Percentiles rank a stretch among this genome's conserved stretches.
phyloP scores from a whole-genome alignment of 148 eudicot species.

The Rhododendron vialii region DNA sequence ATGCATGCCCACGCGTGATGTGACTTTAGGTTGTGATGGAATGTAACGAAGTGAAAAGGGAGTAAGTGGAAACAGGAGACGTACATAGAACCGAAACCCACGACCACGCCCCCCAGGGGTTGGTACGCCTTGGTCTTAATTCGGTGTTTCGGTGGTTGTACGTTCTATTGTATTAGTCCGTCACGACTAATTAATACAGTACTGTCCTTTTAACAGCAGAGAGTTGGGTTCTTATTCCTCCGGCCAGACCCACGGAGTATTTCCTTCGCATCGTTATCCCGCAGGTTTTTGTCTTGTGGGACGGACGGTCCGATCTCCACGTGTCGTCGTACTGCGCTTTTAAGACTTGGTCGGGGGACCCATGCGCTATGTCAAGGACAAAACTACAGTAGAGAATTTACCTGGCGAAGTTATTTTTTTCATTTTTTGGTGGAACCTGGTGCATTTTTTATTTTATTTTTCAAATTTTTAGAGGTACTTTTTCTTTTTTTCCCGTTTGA shows the following conservation, averaged over 20 bases:
- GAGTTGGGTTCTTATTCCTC: neutral
- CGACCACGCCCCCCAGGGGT: neutral
- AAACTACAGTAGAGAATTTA: neutral
- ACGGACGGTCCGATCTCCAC: neutral
- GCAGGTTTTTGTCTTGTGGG: neutral
- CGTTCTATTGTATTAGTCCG: neutral
- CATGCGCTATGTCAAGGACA: neutral
- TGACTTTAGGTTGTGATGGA: no score
- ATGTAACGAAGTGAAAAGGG: no score
- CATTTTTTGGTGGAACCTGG: no score
- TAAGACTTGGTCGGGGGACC: neutral
- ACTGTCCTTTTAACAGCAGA: neutral
- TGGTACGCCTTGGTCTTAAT: neutral
- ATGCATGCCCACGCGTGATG: no score
- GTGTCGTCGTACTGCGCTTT: neutral
- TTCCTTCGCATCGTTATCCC: neutral
- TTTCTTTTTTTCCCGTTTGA: no score
- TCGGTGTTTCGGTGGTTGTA: neutral
- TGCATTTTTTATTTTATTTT: no score
- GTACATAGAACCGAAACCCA: neutral
- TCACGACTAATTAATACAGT: neutral
- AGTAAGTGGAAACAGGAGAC: neutral
- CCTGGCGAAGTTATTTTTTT: neutral
- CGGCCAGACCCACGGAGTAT: neutral
- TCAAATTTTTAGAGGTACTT: no score